Conservation (phyloP, 225 moss, liverwort and hornwort genomes). For the Sphagnum contortum region DNA sequence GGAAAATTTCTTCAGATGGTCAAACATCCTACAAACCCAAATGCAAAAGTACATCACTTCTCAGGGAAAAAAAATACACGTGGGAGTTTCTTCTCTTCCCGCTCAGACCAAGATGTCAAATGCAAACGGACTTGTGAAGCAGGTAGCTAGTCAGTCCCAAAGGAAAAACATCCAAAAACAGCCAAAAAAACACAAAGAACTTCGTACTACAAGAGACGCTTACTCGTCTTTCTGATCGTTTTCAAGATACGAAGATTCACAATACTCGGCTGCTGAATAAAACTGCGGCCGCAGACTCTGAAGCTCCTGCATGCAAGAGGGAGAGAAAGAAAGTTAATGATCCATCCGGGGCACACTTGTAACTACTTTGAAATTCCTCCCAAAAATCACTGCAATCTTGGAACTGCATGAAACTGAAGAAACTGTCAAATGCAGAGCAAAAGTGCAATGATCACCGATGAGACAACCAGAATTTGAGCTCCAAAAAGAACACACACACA, state of each 20-base stretch:
- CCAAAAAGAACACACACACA: constrained; percentile 23
- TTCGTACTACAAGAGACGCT: background rate
- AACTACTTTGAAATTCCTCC: no score
- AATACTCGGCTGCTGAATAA: constrained; percentile 78
- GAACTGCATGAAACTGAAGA: no score
- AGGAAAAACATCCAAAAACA: background rate
- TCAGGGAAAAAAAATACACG: background rate
- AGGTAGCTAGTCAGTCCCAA: background rate
- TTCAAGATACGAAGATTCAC: constrained; percentile 72
- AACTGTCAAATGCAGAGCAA: no score
- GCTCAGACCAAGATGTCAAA: no score
- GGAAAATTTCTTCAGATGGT: constrained; percentile 80
- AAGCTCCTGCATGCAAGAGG: no score
- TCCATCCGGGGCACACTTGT: no score
- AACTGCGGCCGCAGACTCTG: constrained; percentile 75
- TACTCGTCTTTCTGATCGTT: constrained; percentile 76
- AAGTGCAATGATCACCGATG: no score
- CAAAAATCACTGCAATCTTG: no score
- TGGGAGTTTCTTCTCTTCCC: no score
- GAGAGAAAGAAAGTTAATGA: no score
- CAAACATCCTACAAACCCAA: constrained; percentile 40
- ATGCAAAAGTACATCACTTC: background rate
- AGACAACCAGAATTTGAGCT: constrained; percentile 16
- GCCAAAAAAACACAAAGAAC: background rate
- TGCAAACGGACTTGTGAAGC: background rate